A percentile compares a stretch with the other conserved stretches of the same genome.
phyloP scores from a whole-genome alignment of 108 stramenopile species.

The Epipyxis sp. region DNA sequence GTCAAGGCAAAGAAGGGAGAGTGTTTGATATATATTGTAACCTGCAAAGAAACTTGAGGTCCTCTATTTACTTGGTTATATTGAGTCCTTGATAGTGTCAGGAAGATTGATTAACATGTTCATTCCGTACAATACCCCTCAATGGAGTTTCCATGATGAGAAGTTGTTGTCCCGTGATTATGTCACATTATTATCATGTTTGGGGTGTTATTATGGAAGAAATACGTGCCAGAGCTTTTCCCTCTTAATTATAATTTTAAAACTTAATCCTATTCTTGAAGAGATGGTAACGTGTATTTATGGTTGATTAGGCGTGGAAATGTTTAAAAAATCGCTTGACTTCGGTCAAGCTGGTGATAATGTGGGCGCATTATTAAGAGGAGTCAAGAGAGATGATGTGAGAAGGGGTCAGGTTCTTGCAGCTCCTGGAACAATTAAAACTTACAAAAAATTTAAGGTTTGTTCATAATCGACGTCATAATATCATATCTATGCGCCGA shows the following conservation, averaged over 20 bases:
- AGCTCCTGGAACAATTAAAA: conserved; percentile 74
- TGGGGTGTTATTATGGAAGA: not conserved
- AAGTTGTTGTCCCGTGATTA: not conserved
- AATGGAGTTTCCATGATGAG: not conserved
- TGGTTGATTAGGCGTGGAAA: conserved; percentile 92
- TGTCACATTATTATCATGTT: not conserved
- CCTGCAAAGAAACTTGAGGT: conserved; percentile 3
- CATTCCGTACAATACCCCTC: not conserved
- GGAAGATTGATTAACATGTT: not conserved
- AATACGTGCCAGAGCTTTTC: too few relatives aligned
- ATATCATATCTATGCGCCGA: too few relatives aligned
- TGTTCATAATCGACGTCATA: too few relatives aligned
- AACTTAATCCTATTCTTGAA: too few relatives aligned
- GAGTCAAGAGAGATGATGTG: conserved; percentile 93
- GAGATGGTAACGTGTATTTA: too few relatives aligned
- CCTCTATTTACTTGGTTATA: not conserved
- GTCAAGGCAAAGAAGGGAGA: too few relatives aligned
- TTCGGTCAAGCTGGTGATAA: conserved; percentile 97
- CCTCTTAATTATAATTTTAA: too few relatives aligned
- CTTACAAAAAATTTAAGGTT: conserved; percentile 82
- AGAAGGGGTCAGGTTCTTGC: conserved; percentile 90
- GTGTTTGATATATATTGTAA: not conserved
- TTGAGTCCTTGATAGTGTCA: not conserved
- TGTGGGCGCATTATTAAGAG: conserved; percentile 89
- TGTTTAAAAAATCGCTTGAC: conserved; percentile 97